Percentiles rank a stretch among this genome's conserved stretches.
Evolutionary conservation across 2,329 filamentous ascomycete species (phyloP).

Genomic region (Colletotrichum sp.): DNA sequence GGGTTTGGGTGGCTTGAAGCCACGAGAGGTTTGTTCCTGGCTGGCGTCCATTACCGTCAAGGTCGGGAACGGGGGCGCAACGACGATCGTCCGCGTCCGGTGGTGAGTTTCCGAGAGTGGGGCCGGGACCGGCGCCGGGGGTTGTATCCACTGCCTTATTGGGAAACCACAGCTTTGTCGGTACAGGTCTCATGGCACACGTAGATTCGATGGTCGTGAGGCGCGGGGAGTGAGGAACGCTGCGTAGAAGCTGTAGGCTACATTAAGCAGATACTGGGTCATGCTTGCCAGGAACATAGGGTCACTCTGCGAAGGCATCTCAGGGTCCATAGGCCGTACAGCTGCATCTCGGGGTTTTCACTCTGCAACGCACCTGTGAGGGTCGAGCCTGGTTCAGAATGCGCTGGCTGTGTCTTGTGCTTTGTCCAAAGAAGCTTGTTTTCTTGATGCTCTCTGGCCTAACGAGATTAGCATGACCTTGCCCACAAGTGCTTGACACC

Average conservation of each 20-base stretch:
- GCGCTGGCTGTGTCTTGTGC: neutral
- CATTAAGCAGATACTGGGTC: accelerated
- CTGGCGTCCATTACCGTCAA: neutral
- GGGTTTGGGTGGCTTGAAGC: neutral
- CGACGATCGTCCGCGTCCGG: neutral
- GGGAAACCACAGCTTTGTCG: neutral
- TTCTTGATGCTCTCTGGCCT: neutral
- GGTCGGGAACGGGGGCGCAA: accelerated
- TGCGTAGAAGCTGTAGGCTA: neutral
- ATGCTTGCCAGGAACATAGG: accelerated
- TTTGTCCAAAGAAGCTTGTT: neutral
- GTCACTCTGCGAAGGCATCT: neutral
- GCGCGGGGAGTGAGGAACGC: neutral
- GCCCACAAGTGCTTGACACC: neutral
- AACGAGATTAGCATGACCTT: neutral
- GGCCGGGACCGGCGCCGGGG: neutral
- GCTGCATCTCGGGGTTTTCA: accelerated
- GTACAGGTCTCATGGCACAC: neutral
- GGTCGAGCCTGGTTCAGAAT: neutral
- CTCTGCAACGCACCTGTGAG: neutral
- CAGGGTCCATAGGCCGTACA: neutral
- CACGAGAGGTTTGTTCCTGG: neutral
- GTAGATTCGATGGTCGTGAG: neutral
- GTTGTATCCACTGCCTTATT: neutral
- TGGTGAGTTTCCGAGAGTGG: neutral